phyloP scores from a whole-genome alignment of 2,329 filamentous ascomycete genomes.

The Talaromyces sp. region DNA sequence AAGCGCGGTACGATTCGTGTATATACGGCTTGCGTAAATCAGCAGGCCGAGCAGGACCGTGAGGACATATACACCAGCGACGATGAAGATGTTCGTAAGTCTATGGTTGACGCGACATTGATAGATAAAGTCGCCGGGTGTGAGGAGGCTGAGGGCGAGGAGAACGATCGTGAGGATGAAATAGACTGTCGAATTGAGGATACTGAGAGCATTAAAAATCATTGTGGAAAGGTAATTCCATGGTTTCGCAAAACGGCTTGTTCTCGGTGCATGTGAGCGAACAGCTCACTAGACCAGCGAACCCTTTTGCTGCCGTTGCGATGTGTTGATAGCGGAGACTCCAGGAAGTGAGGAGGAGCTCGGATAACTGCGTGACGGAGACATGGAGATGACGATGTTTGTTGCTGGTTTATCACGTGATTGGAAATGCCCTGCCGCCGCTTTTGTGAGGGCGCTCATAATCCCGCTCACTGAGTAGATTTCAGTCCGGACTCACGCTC shows the following conservation, averaged over 20 bases:
- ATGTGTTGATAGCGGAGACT: neutral
- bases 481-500: no score
- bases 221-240: slow-evolving; percentile 28
- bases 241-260: slow-evolving; percentile 14
- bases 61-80: slow-evolving; percentile 71
- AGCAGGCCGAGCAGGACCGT: slow-evolving; percentile 68
- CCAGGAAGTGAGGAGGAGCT: neutral
- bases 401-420: neutral
- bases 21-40: slow-evolving; percentile 79
- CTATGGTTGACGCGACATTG: slow-evolving; percentile 67
- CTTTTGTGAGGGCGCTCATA: no score
- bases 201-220: slow-evolving; percentile 59
- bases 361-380: neutral
- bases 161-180: slow-evolving; percentile 71
- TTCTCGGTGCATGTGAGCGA: slow-evolving; percentile 16
- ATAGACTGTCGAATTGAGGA: slow-evolving; percentile 79
- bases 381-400: neutral
- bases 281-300: slow-evolving; percentile 14
- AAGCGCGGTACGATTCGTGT: slow-evolving; percentile 76
- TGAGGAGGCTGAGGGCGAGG: slow-evolving; percentile 69
- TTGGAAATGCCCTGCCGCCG: neutral
- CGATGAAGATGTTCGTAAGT: slow-evolving; percentile 77
- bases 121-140: slow-evolving; percentile 75
- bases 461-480: no score
- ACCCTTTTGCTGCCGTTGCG: slow-evolving; percentile 6